phyloP scores from a whole-genome alignment of 2,329 filamentous ascomycete species.

The Fusarium setosum region DNA sequence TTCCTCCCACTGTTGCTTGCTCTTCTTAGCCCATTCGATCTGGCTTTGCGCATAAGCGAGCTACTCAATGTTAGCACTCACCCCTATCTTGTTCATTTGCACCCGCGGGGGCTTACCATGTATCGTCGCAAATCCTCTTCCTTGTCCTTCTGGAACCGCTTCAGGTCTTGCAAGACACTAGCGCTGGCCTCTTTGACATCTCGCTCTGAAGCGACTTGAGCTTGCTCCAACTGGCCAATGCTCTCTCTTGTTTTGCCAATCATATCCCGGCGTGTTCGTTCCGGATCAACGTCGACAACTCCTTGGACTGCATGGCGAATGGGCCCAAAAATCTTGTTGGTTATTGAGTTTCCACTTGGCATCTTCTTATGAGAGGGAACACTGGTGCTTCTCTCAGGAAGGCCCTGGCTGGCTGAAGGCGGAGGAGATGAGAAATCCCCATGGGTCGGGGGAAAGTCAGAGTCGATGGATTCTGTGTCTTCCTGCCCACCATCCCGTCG shows the following conservation, averaged over 20 bases:
- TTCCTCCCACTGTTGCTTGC: constrained; percentile 92
- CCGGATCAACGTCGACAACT: constrained; percentile 95
- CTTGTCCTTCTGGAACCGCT: constrained; percentile 94
- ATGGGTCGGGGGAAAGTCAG: constrained; percentile 92
- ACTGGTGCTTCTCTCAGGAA: constrained; percentile 65
- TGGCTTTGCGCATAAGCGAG: constrained; percentile 93
- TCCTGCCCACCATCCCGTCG: constrained; percentile 71
- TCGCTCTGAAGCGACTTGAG: constrained; percentile 85
- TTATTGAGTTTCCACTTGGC: constrained; percentile 89
- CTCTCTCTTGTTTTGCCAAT: constrained; percentile 96
- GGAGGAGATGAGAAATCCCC: constrained; percentile 72
- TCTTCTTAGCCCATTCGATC: constrained; percentile 92
- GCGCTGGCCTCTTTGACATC: constrained; percentile 94
- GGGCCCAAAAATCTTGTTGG: constrained; percentile 92
- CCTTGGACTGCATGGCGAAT: constrained; percentile 96
- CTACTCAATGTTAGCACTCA: constrained; percentile 58
- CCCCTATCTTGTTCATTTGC: neutral
- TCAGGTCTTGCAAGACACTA: constrained; percentile 89
- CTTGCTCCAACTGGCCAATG: constrained; percentile 88
- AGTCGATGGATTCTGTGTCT: constrained; percentile 92
- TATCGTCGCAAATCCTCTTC: constrained; percentile 93
- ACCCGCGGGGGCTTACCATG: constrained; percentile 76
- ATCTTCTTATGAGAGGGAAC: constrained; percentile 76
- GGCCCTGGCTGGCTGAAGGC: constrained; percentile 80
- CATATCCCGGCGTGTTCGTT: constrained; percentile 89